A percentile compares a stretch with the other conserved stretches of the same genome.
Evolutionary conservation across 1,284 basidiomycete species (phyloP).

Genomic region (Leccinum colubrinum): DNA sequence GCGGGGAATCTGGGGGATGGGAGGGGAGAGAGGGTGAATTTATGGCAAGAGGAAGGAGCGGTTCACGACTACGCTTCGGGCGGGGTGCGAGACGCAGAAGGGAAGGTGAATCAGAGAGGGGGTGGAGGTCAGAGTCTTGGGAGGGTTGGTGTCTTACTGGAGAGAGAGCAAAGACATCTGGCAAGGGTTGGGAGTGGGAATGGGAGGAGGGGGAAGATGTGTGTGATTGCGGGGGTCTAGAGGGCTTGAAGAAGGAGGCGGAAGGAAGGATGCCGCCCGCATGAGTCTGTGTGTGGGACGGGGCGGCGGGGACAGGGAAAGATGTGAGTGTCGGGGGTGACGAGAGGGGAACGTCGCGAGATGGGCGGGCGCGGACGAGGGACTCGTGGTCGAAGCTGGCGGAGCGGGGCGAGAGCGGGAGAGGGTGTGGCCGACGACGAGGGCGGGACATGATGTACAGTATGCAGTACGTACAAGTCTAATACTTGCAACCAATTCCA

Average conservation of each 20-base stretch:
- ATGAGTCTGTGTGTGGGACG: slow-evolving; percentile 44
- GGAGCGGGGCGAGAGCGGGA: slow-evolving; percentile 15
- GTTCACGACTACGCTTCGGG: slow-evolving; percentile 64
- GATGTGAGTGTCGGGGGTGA: slow-evolving; percentile 29
- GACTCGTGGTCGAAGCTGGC: slow-evolving; percentile 23
- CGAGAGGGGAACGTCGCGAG: slow-evolving; percentile 24
- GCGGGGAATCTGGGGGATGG: slow-evolving; percentile 21
- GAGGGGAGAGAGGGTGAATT: slow-evolving; percentile 1
- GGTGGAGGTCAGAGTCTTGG: slow-evolving; percentile 32
- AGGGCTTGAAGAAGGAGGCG: slow-evolving; percentile 71
- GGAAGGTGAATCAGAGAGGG: slow-evolving; percentile 31
- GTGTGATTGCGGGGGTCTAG: slow-evolving; percentile 46
- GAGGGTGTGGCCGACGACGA: slow-evolving; percentile 9
- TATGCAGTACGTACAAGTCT: background rate
- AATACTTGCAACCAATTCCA: background rate
- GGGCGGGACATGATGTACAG: background rate
- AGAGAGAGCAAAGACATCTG: slow-evolving; percentile 18
- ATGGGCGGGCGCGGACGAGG: slow-evolving; percentile 1
- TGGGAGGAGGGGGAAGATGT: slow-evolving; percentile 29
- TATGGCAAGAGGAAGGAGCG: slow-evolving; percentile 52
- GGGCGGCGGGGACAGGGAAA: slow-evolving; percentile 24
- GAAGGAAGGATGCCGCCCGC: slow-evolving; percentile 72
- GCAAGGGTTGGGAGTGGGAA: slow-evolving; percentile 12
- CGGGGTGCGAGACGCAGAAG: slow-evolving; percentile 34
- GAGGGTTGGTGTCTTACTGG: slow-evolving; percentile 18